phyloP scores from a whole-genome alignment of 495 filamentous ascomycete genomes.

The Niebla homalea region DNA sequence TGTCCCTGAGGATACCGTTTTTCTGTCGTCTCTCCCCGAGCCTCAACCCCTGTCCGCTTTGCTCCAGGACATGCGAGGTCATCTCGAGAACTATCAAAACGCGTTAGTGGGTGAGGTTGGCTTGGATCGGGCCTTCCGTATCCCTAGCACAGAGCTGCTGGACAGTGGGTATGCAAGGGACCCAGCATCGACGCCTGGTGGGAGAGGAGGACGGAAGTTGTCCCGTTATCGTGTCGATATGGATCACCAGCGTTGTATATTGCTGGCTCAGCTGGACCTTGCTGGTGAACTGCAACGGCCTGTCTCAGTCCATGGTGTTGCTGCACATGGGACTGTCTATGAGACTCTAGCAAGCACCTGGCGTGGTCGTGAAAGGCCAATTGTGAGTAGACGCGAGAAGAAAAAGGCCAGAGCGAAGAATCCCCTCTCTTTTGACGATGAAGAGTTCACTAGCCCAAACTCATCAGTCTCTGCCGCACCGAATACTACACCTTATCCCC shows the following conservation, averaged over 20 bases:
- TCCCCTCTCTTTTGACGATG: conserved; percentile 16
- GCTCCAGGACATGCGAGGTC: conserved; percentile 47
- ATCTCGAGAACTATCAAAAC: conserved; percentile 48
- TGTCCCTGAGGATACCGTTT: conserved; percentile 41
- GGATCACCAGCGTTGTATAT: conserved; percentile 60
- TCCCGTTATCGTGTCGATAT: conserved; percentile 63
- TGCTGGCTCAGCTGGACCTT: conserved; percentile 71
- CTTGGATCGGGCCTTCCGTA: conserved; percentile 70
- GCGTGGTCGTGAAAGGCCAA: conserved; percentile 65
- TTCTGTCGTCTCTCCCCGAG: conserved; percentile 54
- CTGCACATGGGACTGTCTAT: conserved; percentile 72
- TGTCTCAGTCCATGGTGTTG: conserved; percentile 83
- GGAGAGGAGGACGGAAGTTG: conserved; percentile 62
- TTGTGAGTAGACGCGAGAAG: conserved; percentile 50
- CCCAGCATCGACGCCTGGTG: conserved; percentile 56
- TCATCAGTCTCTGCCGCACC: conserved; percentile 16
- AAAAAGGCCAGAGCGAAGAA: conserved; percentile 27
- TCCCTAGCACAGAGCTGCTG: conserved; percentile 51
- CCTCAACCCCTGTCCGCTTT: conserved; percentile 57
- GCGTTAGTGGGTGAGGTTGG: conserved; percentile 84
- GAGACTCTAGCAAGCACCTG: conserved; percentile 63
- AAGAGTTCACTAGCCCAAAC: conserved; percentile 9
- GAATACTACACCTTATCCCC: conserved; percentile 53
- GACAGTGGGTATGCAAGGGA: conserved; percentile 40
- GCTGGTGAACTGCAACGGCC: conserved; percentile 70